These are phyloP conservation scores for Tilletia indica DNA, from an alignment of 1,284 basidiomycete species.

Conservation along the genomic window DNA sequence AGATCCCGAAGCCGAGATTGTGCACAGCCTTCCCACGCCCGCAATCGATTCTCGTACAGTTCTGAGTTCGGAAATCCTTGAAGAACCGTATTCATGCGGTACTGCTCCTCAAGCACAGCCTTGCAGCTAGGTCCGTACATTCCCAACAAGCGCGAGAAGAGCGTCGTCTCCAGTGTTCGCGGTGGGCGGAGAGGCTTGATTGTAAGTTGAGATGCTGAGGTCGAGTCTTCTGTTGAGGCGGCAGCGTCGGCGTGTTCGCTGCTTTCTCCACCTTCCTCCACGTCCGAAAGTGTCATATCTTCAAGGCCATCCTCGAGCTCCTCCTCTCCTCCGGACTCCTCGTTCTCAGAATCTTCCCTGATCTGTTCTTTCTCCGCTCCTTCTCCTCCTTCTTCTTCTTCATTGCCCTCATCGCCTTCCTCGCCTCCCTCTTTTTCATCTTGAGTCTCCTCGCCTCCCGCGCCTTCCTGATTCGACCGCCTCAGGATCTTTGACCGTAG, in stretches of 20 bases:
- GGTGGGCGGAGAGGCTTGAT: constrained; percentile 63
- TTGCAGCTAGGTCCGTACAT: constrained; percentile 83
- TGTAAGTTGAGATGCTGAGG: not conserved
- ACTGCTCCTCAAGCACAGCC: constrained; percentile 69
- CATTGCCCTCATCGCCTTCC: not conserved
- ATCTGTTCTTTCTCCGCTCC: constrained; percentile 22
- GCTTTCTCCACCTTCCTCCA: not conserved
- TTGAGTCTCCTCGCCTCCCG: constrained; percentile 23
- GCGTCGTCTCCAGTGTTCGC: constrained; percentile 76
- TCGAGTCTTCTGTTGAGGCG: not conserved
- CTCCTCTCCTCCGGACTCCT: not conserved
- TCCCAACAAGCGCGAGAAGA: constrained; percentile 84
- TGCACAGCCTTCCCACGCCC: constrained; percentile 71
- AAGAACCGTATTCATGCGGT: constrained; percentile 79
- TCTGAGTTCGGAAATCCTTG: constrained; percentile 80
- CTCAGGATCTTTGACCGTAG: constrained; percentile 66
- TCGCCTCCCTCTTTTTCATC: constrained; percentile 22
- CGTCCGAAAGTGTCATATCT: constrained; percentile 15
- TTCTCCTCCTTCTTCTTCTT: constrained; percentile 16
- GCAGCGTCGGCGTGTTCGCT: not conserved
- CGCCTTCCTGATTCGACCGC: constrained; percentile 21
- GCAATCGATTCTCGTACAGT: constrained; percentile 74
- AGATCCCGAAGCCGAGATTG: constrained; percentile 72
- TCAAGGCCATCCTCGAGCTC: not conserved
- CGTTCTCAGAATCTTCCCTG: not conserved